These are phyloP conservation scores for Paecilomyces variotii DNA, from an alignment of 2,329 filamentous ascomycete species.

Conservation along the genomic window DNA sequence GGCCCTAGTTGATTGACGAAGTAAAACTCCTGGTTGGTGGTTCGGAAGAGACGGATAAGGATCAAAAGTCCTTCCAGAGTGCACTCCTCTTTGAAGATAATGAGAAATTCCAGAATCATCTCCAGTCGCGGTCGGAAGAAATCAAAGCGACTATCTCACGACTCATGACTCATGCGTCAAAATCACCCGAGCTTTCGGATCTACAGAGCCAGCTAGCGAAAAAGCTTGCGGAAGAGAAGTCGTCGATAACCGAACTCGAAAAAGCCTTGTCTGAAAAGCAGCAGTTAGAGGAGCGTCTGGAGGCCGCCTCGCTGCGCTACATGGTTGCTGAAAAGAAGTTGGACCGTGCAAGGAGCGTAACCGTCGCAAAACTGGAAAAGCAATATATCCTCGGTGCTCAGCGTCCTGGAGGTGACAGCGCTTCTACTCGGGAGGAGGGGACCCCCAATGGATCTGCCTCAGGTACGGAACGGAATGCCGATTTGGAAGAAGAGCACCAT, in stretches of 20 bases:
- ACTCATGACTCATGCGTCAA: constrained; percentile 48
- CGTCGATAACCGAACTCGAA: constrained; percentile 67
- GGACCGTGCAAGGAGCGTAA: constrained; percentile 77
- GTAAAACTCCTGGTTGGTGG: constrained; percentile 34
- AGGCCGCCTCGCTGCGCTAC: constrained; percentile 81
- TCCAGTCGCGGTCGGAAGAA: constrained; percentile 65
- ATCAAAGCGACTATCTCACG: constrained; percentile 67
- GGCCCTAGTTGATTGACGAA: constrained; percentile 37
- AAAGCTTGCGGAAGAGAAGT: constrained; percentile 74
- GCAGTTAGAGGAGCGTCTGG: constrained; percentile 74
- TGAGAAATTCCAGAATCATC: constrained; percentile 65
- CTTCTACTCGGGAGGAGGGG: constrained; percentile 44
- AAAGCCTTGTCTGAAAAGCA: constrained; percentile 71
- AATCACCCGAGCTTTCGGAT: constrained; percentile 58
- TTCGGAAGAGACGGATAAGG: constrained; percentile 19
- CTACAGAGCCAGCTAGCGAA: constrained; percentile 68
- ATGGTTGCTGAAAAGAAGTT: constrained; percentile 94
- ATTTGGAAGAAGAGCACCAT: constrained; percentile 66
- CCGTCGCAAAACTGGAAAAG: constrained; percentile 86
- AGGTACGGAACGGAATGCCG: constrained; percentile 51
- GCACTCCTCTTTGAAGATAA: constrained; percentile 49
- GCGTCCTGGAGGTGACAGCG: constrained; percentile 39
- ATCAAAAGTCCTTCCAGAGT: constrained; percentile 38
- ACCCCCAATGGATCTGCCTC: constrained; percentile 48
- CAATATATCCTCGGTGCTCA: constrained; percentile 67